These are phyloP conservation scores for Lachnellula subtilissima DNA, from an alignment of 2,329 filamentous ascomycete species.

Conservation along the genomic window DNA sequence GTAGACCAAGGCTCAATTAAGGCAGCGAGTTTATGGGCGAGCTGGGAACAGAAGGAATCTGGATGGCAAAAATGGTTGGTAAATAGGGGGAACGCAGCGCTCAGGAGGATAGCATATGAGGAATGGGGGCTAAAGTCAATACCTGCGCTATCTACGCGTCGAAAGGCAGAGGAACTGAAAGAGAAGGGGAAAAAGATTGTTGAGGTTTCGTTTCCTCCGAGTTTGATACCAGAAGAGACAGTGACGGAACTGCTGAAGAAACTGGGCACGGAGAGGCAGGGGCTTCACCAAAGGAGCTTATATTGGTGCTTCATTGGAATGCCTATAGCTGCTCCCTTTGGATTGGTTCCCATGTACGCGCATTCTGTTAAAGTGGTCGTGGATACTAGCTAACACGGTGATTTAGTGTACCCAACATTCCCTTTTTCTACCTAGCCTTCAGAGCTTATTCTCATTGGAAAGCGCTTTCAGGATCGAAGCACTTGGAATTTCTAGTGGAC, in stretches of 20 bases:
- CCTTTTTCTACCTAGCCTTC: constrained; percentile 94
- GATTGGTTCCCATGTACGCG: constrained; percentile 76
- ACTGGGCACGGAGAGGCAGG: constrained; percentile 75
- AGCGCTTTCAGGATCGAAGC: constrained; percentile 77
- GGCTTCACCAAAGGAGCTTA: constrained; percentile 70
- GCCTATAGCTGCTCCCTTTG: constrained; percentile 79
- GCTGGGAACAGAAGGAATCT: constrained; percentile 77
- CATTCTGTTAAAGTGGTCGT: neutral
- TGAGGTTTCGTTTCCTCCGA: constrained; percentile 71
- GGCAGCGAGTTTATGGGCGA: constrained; percentile 73
- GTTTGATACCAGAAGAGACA: constrained; percentile 58
- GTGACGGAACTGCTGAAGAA: constrained; percentile 62
- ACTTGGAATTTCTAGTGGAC: constrained; percentile 75
- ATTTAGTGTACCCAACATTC: constrained; percentile 78
- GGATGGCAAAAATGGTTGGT: constrained; percentile 90
- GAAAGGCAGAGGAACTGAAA: constrained; percentile 57
- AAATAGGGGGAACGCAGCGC: constrained; percentile 76
- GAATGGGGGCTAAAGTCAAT: constrained; percentile 98
- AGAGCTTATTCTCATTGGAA: constrained; percentile 89
- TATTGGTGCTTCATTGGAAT: constrained; percentile 77
- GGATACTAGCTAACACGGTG: constrained; percentile 1
- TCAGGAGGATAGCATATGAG: constrained; percentile 87
- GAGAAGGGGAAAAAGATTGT: constrained; percentile 53
- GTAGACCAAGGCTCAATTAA: constrained; percentile 64
- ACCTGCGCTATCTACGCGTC: constrained; percentile 68